Evolutionary conservation across 305 asterid species (phyloP).

Genomic region (Vinca major): DNA sequence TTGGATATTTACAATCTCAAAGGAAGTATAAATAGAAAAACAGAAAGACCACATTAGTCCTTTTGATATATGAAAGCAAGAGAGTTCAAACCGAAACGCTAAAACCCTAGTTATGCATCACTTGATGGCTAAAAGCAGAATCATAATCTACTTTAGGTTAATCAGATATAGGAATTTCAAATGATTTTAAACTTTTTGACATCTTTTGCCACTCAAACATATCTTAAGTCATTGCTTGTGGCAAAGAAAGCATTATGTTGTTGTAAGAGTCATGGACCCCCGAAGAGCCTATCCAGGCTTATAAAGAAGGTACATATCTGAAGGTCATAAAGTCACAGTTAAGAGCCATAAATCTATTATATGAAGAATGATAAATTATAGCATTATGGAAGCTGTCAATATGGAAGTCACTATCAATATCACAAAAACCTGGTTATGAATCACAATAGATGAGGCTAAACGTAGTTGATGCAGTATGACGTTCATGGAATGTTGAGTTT

Average conservation of each 20-base stretch:
- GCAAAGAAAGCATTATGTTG: neutral
- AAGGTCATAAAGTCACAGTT: no score
- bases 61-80: neutral
- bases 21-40: neutral
- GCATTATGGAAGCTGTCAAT: neutral
- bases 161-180: neutral
- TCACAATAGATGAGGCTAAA: no score
- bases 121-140: neutral
- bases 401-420: neutral
- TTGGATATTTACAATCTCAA: neutral
- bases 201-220: neutral
- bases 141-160: neutral
- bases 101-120: neutral
- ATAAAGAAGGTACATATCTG: neutral
- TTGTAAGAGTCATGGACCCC: neutral
- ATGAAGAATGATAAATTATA: neutral
- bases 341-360: neutral
- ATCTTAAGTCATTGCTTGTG: neutral
- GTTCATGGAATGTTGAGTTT: neutral
- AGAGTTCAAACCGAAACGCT: neutral
- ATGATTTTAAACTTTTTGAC: neutral
- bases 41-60: neutral
- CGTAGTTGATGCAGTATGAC: neutral
- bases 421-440: neutral
- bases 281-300: neutral